Base-by-base conservation (phyloP, 176 grass and related monocot genomes). In the Rhynchospora pubera region DNA sequence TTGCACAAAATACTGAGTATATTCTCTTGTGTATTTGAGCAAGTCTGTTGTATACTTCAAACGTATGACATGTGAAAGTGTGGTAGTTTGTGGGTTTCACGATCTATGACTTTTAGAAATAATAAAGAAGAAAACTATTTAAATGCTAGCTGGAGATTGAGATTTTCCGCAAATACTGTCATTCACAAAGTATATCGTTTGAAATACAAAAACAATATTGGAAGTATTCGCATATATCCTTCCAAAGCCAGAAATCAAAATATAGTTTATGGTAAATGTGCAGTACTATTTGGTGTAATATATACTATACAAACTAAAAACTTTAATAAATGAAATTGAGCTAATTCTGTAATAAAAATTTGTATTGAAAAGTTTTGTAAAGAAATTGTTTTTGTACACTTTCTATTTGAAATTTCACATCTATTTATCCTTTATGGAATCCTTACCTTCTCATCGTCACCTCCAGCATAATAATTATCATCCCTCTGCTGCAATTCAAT, bases 401-500 rank as follows among this genome's bases (percentile, higher is more conserved):
- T 12, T 28, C 6, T 10, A 64, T 21, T 28, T 62, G n/a, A n/a
- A 63, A 26, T 63, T 24, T 24, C 22, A 10, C n/a, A 63, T 23
- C 0, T 26, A 63, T 63, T 63, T 63, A 7, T 62, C 9, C 10
- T 43, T 7, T 6, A 42, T 68, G 83, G 53, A 18, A 44, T 57
- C 52, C 7, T 57, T 50, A 91, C 91, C 87, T 91, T 94, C 47
- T 92, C 90, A 21, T 92, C 79, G 8, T 78, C 64, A 26, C 43
- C 32, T 42, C 80, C 58, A 32, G 42, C 81, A 80, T 85, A 52
- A 74, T 74, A 86, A 55, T 72, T 77, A 44, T 87, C 89, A 2
- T 23, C 88, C 80, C 94, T 79, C 8, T 91, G 85, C 50, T 97
- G 89, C 57, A 97, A 87, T 1, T 97, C 86, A 11, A 97, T 21